phyloP scores from a whole-genome alignment of 208 protist genomes.

The Hexamita inflata region DNA sequence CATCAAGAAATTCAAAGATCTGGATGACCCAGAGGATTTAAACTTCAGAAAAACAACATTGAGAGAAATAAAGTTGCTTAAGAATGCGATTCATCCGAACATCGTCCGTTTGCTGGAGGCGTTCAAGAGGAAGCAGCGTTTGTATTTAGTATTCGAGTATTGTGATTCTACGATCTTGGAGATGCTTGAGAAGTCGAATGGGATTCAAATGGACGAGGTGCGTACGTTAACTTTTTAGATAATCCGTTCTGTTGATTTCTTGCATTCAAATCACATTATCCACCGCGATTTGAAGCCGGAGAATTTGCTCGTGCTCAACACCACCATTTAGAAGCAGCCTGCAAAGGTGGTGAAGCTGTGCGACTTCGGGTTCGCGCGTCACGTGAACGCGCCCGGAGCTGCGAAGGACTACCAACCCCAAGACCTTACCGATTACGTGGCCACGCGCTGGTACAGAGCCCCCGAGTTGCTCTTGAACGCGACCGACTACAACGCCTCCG shows the following conservation, averaged over 20 bases:
- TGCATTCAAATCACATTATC: neutral
- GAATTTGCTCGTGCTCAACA: constrained; percentile 32
- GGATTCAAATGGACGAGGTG: constrained; percentile 36
- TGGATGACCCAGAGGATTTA: constrained; percentile 33
- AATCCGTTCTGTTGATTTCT: neutral
- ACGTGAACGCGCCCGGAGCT: neutral
- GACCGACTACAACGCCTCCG: constrained; percentile 55
- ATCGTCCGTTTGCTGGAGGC: constrained; percentile 46
- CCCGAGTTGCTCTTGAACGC: constrained; percentile 42
- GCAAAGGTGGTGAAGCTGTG: constrained; percentile 29
- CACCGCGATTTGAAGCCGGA: constrained; percentile 39
- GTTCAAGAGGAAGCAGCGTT: constrained; percentile 41
- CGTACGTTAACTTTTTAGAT: constrained; percentile 37
- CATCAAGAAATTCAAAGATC: constrained; percentile 51
- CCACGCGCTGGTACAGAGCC: constrained; percentile 37
- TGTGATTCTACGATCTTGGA: constrained; percentile 46
- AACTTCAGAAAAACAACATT: constrained; percentile 30
- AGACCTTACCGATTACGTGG: constrained; percentile 39
- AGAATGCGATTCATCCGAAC: constrained; percentile 39
- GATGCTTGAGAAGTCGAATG: constrained; percentile 39
- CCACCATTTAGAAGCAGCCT: neutral
- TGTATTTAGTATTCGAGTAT: constrained; percentile 52
- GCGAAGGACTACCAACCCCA: constrained; percentile 55
- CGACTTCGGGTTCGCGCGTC: constrained; percentile 31
- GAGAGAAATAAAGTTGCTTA: constrained; percentile 46